A percentile compares a stretch with the other conserved stretches of the same genome.
Conservation (phyloP, 148 eudicot genomes). For the Chenopodium berlandieri region DNA sequence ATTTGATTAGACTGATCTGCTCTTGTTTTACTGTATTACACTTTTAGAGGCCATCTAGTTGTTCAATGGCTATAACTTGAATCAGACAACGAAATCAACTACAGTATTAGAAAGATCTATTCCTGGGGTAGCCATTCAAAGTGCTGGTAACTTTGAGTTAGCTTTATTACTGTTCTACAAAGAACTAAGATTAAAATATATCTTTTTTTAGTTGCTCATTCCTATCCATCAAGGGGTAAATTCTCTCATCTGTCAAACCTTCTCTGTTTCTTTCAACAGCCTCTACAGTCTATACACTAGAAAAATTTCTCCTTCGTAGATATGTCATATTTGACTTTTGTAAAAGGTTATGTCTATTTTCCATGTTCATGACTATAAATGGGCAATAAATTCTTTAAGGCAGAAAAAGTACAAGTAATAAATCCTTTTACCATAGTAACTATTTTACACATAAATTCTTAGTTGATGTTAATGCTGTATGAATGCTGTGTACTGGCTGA, state of each 20-base stretch:
- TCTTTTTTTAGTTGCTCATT: background rate
- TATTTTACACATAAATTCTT: background rate
- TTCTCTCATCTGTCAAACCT: slow-evolving; percentile 4
- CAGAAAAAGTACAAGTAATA: slow-evolving; percentile 4
- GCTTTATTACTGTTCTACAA: background rate
- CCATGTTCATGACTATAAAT: slow-evolving; percentile 1
- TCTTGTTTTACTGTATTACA: background rate
- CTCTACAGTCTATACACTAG: background rate
- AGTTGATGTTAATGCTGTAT: background rate
- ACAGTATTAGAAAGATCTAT: slow-evolving; percentile 12
- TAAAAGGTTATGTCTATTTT: background rate
- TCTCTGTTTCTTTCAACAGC: background rate
- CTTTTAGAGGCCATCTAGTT: slow-evolving; percentile 6
- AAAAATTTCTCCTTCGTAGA: background rate
- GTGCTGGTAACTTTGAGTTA: slow-evolving; percentile 8
- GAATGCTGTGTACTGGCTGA: slow-evolving; percentile 10
- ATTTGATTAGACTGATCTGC: slow-evolving; percentile 3
- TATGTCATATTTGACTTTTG: slow-evolving; percentile 3
- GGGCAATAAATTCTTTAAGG: background rate
- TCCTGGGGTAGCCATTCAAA: slow-evolving; percentile 1
- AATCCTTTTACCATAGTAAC: slow-evolving; percentile 6
- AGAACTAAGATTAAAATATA: background rate
- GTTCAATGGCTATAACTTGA: background rate
- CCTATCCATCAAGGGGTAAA: slow-evolving; percentile 13
- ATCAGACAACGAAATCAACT: slow-evolving; percentile 28